Base-by-base conservation (phyloP, 352 stramenopile species). In the Globisporangium heterothallicum region DNA sequence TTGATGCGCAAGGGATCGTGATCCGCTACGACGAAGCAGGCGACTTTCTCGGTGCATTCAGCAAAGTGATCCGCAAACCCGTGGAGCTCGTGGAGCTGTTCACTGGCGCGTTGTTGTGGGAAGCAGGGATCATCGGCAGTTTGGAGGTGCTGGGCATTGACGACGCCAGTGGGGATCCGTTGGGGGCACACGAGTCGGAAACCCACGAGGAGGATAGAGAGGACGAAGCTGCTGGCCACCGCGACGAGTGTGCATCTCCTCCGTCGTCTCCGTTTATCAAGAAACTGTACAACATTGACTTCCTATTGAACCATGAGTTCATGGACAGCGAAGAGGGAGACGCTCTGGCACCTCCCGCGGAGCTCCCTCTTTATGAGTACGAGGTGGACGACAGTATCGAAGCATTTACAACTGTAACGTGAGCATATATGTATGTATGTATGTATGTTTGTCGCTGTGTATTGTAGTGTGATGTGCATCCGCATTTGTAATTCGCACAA, bases 1-100 rank as follows among this genome's bases (percentile, higher is more conserved):
- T 68, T 53, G 59, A 66, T 25, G 22, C n/a, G 5, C 27, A 63
- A 13, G 55, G 59, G 13, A 49, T 25, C 25, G 49, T 66, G 19
- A 49, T 66, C 16, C 59, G 55, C 1, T 60, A 66, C 43, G 53
- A 59, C 29, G 55, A 59, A 21, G 42, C 42, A 5, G 59, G 44
- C 8, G 59, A 66, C 29, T 64, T 66, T 43, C 27, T 66, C 7
- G 32, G 32, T 12, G 34, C 34, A 16, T 44, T 53, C 16, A 53
- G 32, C 13, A 24, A 24, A 16, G 24, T 53, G 25, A n/a, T 53
- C 14, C 18, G 22, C 21, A 35, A 14, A 12, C 47, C 47, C 3
- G 13, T n/a, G 1, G 47, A 53, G 8, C 16, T 53, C 0, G 34
- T 36, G 0, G 47, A 10, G 22, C 47, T 53, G n/a, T 53, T 53